Percentiles rank a stretch among this genome's conserved stretches.
Conservation (phyloP, 106 monocot species). For the Allium cepa region DNA sequence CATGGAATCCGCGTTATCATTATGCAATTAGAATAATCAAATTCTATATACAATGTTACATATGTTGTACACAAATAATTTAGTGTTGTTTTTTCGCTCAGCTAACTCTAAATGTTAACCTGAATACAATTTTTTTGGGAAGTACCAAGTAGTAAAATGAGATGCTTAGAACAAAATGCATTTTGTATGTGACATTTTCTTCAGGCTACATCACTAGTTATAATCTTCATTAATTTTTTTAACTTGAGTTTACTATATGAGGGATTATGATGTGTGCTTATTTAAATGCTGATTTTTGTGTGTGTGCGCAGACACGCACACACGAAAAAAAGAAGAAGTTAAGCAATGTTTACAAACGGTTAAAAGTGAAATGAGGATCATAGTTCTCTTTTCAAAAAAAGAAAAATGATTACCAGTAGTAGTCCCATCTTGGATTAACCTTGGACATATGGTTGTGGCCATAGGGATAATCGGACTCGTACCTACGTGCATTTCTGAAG, state of each 20-base stretch:
- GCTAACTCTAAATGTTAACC: too few species aligned
- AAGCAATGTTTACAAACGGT: neutral
- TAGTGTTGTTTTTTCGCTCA: too few species aligned
- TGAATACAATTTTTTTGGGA: too few species aligned
- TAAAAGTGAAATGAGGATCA: neutral
- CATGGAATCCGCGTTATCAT: too few species aligned
- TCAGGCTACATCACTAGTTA: too few species aligned
- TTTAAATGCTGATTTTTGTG: neutral
- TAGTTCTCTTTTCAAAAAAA: neutral
- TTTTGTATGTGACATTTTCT: too few species aligned
- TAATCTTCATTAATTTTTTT: neutral
- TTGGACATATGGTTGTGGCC: constrained; percentile 74
- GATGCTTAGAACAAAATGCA: too few species aligned
- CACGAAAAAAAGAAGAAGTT: neutral
- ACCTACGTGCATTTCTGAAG: constrained; percentile 51
- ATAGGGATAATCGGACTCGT: constrained; percentile 40
- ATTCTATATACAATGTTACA: too few species aligned
- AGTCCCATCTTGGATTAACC: constrained; percentile 78
- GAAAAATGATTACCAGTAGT: constrained; percentile 42
- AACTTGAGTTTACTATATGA: neutral
- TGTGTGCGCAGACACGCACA: too few species aligned
- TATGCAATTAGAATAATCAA: too few species aligned
- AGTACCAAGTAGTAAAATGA: too few species aligned
- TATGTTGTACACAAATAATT: too few species aligned
- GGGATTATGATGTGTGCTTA: neutral